These are phyloP conservation scores for Diplodia mutila DNA, from an alignment of 2,329 filamentous ascomycete genomes.

Conservation along the genomic window DNA sequence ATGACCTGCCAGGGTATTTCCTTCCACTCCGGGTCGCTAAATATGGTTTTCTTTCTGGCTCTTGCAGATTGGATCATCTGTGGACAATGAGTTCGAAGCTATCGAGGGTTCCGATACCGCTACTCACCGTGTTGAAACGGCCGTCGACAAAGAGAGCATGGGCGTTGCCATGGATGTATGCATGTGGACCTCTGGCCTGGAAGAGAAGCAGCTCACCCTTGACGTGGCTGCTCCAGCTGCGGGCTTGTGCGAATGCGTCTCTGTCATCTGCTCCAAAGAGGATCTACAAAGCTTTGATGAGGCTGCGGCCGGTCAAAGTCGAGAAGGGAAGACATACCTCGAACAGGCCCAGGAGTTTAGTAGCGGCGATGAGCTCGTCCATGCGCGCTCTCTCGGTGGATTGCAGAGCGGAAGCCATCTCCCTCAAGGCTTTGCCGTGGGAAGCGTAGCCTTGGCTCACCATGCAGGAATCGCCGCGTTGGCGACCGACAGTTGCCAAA, in stretches of 20 bases:
- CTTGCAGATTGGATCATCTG: constrained; percentile 42
- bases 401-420: constrained; percentile 33
- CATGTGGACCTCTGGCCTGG: constrained; percentile 31
- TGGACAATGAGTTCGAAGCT: not conserved
- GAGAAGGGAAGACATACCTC: constrained; percentile 20
- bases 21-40: constrained; percentile 41
- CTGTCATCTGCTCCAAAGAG: constrained; percentile 31
- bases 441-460: constrained; percentile 32
- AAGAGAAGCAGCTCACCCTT: constrained; percentile 36
- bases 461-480: constrained; percentile 29
- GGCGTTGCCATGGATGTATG: constrained; percentile 28
- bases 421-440: constrained; percentile 35
- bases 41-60: constrained; percentile 34
- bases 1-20: constrained; percentile 40
- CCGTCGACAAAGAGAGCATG: constrained; percentile 34
- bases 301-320: not conserved
- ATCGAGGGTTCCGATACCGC: not conserved
- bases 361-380: constrained; percentile 36
- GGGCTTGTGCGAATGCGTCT: constrained; percentile 31
- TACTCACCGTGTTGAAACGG: constrained; percentile 25
- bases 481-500: constrained; percentile 33
- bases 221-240: constrained; percentile 37
- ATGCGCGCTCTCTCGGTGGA: constrained; percentile 28
- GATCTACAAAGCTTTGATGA: constrained; percentile 26
- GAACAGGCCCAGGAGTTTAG: constrained; percentile 31